These are phyloP conservation scores for Tuber umbilicatum DNA, from an alignment of 495 filamentous ascomycete genomes.

Conservation along the genomic window DNA sequence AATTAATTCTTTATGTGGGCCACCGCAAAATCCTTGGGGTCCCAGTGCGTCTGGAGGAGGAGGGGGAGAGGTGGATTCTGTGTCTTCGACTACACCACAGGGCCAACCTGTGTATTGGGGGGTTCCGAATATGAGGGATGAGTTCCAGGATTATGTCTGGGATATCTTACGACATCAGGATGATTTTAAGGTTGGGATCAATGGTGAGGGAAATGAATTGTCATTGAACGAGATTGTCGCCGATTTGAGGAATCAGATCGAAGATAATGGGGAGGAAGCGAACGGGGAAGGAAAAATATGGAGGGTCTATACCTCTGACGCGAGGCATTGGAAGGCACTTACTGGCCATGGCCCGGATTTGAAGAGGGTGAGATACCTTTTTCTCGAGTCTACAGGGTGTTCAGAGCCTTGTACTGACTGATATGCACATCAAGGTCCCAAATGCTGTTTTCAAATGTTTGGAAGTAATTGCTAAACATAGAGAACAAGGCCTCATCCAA, in stretches of 20 bases:
- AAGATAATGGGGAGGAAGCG: conserved; percentile 25
- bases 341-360: conserved; percentile 74
- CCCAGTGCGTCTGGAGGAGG: conserved; percentile 1
- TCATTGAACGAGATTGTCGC: conserved; percentile 40
- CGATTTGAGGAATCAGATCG: conserved; percentile 26
- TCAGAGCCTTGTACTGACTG: conserved; percentile 5
- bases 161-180: conserved; percentile 31
- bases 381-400: not conserved
- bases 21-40: not conserved
- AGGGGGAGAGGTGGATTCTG: not conserved
- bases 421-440: conserved; percentile 26
- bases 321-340: conserved; percentile 68
- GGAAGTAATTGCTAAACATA: conserved; percentile 69
- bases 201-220: conserved; percentile 34
- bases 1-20: conserved; percentile 10
- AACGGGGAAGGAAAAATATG: conserved; percentile 25
- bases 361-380: conserved; percentile 51
- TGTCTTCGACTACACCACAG: not conserved
- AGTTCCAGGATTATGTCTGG: conserved; percentile 42
- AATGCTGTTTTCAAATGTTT: conserved; percentile 58
- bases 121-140: conserved; percentile 37
- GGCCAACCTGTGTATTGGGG: conserved; percentile 26
- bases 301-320: conserved; percentile 53
- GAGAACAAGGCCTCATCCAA: conserved; percentile 67
- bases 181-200: conserved; percentile 37